Evolutionary conservation across 2,329 filamentous ascomycete genomes (phyloP).

Genomic region (Tolypocladium ophioglossoides): DNA sequence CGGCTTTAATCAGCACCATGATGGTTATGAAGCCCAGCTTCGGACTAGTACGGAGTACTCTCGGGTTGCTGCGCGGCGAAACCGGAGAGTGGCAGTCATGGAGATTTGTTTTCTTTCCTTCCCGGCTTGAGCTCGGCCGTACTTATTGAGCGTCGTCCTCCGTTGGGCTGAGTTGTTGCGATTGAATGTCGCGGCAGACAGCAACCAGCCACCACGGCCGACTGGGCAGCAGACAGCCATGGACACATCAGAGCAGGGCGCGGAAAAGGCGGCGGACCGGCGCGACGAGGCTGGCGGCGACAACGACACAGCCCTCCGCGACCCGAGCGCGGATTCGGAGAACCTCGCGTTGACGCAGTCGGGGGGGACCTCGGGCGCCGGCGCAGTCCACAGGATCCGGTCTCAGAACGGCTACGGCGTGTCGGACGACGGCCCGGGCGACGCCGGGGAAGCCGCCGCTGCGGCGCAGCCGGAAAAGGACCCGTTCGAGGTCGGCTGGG

Average conservation of each 20-base stretch:
- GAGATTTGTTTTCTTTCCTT: background rate
- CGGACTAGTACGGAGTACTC: background rate
- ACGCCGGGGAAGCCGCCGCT: conserved; percentile 4
- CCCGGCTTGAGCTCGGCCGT: background rate
- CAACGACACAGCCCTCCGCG: background rate
- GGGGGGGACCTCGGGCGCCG: background rate
- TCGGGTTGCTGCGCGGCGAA: background rate
- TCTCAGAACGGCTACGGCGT: conserved; percentile 36
- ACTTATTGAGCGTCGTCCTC: background rate
- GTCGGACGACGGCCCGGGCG: conserved; percentile 18
- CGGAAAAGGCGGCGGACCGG: background rate
- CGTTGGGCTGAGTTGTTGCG: background rate
- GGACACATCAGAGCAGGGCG: background rate
- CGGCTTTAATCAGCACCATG: background rate
- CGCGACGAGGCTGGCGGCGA: background rate
- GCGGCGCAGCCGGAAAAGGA: conserved; percentile 22
- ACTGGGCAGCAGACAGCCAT: background rate
- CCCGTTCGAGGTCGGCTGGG: conserved; percentile 63
- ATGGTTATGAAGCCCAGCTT: background rate
- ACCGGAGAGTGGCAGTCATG: background rate
- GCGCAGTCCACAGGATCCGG: conserved; percentile 7
- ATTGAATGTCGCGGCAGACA: background rate
- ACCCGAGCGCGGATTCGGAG: background rate
- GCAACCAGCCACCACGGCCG: background rate
- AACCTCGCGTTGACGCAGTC: background rate